These are phyloP conservation scores for Laburnicola sp. DNA, from an alignment of 2,329 filamentous ascomycete genomes.

Conservation along the genomic window DNA sequence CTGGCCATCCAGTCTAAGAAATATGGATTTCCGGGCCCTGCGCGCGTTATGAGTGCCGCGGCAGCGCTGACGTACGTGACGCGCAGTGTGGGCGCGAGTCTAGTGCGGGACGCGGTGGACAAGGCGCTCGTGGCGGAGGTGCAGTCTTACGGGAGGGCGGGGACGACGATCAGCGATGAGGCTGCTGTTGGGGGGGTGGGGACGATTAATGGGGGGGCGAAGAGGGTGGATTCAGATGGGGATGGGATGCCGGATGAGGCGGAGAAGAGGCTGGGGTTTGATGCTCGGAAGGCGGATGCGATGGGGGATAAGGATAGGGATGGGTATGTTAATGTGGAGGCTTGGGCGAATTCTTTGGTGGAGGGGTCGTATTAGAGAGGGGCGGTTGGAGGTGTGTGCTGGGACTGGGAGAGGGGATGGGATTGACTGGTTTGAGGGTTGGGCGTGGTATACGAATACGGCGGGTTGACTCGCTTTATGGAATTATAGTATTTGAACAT, in stretches of 20 bases:
- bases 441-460: too few relatives aligned
- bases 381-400: too few relatives aligned
- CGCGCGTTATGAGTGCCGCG: conserved; percentile 44
- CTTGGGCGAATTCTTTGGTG: conserved; percentile 56
- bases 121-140: conserved; percentile 49
- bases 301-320: conserved; percentile 47
- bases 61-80: conserved; percentile 50
- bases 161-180: conserved; percentile 54
- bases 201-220: conserved; percentile 44
- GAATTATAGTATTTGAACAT: too few relatives aligned
- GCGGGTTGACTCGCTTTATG: too few relatives aligned
- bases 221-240: conserved; percentile 51
- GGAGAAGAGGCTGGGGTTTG: conserved; percentile 50
- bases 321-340: conserved; percentile 54
- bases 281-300: conserved; percentile 42
- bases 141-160: conserved; percentile 51
- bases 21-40: conserved; percentile 52
- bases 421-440: too few relatives aligned
- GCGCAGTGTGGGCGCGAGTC: conserved; percentile 49
- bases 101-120: conserved; percentile 52
- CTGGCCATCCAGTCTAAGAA: conserved; percentile 49
- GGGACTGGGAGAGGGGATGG: too few relatives aligned
- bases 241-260: conserved; percentile 57
- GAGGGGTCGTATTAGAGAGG: too few relatives aligned
- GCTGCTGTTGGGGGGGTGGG: conserved; percentile 49